These are phyloP conservation scores for Arxiozyma slooffiae DNA, from an alignment of 1,139 yeast species.

Conservation along the genomic window DNA sequence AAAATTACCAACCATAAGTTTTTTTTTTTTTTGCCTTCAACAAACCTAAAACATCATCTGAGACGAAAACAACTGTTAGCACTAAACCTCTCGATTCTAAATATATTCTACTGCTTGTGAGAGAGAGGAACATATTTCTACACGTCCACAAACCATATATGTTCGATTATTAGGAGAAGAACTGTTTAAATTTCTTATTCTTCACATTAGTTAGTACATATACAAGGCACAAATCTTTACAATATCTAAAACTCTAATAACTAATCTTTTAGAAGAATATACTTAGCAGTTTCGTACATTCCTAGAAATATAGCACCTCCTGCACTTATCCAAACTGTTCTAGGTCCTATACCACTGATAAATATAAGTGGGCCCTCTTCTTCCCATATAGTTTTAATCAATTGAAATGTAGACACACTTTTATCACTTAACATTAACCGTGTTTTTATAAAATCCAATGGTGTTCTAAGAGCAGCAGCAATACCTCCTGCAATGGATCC, in stretches of 20 bases:
- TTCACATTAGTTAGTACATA: neutral
- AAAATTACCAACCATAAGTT: neutral
- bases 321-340: constrained; percentile 95
- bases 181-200: neutral
- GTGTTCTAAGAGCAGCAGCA: constrained; percentile 91
- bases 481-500: constrained; percentile 92
- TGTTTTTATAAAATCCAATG: constrained; percentile 86
- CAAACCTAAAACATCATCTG: neutral
- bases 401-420: constrained; percentile 38
- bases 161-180: neutral
- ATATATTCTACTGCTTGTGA: too few relatives aligned
- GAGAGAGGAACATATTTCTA: neutral
- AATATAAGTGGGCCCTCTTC: constrained; percentile 68
- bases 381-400: constrained; percentile 40
- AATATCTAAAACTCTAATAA: neutral
- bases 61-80: neutral
- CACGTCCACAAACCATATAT: neutral
- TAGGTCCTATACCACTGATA: constrained; percentile 78
- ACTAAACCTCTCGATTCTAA: too few relatives aligned
- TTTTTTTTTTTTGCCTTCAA: too few relatives aligned
- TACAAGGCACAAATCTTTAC: neutral
- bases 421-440: constrained; percentile 68
- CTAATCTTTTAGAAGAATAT: constrained; percentile 1
- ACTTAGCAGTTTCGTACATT: constrained; percentile 68
- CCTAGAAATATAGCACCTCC: constrained; percentile 98